These are phyloP conservation scores for Anthostomella pinea DNA, from an alignment of 2,329 filamentous ascomycete species.

Conservation along the genomic window DNA sequence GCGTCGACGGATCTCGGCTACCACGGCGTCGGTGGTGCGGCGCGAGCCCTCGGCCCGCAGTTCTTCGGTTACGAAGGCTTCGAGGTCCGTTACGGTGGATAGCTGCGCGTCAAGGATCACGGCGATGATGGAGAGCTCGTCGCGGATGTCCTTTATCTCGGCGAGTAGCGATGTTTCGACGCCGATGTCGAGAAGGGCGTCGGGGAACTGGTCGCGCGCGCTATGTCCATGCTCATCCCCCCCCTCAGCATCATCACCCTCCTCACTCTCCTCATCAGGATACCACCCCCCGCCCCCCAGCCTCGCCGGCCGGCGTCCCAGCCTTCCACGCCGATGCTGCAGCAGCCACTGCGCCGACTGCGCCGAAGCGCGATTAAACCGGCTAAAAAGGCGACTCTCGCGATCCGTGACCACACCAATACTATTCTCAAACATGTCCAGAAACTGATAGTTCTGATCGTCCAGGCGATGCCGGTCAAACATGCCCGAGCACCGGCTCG, in stretches of 20 bases:
- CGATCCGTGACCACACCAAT: slow-evolving; percentile 54
- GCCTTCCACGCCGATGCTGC: slow-evolving; percentile 30
- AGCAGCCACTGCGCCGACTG: slow-evolving; percentile 53
- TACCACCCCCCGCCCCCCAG: slow-evolving; percentile 9
- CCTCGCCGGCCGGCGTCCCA: slow-evolving; percentile 16
- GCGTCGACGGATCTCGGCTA: slow-evolving; percentile 49
- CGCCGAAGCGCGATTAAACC: slow-evolving; percentile 57
- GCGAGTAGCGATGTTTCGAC: slow-evolving; percentile 58
- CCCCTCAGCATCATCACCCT: background rate
- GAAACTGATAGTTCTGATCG: slow-evolving; percentile 60
- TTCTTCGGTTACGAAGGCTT: slow-evolving; percentile 39
- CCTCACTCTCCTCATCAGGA: slow-evolving; percentile 1
- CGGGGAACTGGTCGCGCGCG: slow-evolving; percentile 47
- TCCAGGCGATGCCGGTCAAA: slow-evolving; percentile 58
- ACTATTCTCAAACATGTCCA: slow-evolving; percentile 65
- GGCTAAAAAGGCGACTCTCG: slow-evolving; percentile 57
- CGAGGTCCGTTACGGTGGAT: slow-evolving; percentile 45
- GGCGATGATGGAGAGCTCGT: slow-evolving; percentile 62
- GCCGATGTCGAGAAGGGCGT: slow-evolving; percentile 57
- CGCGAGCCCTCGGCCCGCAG: slow-evolving; percentile 25
- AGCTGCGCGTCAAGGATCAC: slow-evolving; percentile 50
- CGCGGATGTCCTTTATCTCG: slow-evolving; percentile 65
- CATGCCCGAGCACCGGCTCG: slow-evolving; percentile 55
- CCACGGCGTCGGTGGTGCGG: slow-evolving; percentile 24
- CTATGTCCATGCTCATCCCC: too few relatives aligned